Evolutionary conservation across 257 asterid genomes (phyloP), one percentile per base, ranked within the genome.

Genomic region (Catharanthus roseus): DNA sequence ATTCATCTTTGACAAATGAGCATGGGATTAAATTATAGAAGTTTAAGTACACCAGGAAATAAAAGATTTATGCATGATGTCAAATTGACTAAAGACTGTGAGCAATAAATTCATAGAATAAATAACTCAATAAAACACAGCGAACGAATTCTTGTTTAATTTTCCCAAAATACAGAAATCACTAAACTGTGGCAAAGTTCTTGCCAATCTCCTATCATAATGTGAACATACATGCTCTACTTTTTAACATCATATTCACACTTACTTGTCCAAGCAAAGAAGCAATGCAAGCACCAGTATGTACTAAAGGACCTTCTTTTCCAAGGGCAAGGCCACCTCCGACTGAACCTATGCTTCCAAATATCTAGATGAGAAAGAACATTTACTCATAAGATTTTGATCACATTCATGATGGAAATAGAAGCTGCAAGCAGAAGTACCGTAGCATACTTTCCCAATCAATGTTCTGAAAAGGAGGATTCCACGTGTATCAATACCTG

Each of bases 291-390:
- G 97, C 97, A 78, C 99, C 98, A 72, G 85, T 87, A 81, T 95
- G 99, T 74, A 95, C 99, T 83, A 95, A 97, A 3, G 98, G 99
- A 41, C 99, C 99, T 89, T 95, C 99, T 89, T 95, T 95, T 62
- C 97, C 99, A 77, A 95, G 93, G 79, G 97, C 99, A 67, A 95
- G 76, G 77, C 99, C 99, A 79, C 97, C 99, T 77, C 96, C 97
- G 65, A 95, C 99, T 28, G 99, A 91, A 73, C 99, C 99, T 77
- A 95, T 89, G 91, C 99, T 91, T 71, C 99, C 99, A 84, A 95
- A 88, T 77, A 95, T 87, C 99, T 95, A 75, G 55, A 55, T 51
- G 45, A 76, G 45, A 72, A 64, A 71, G 55, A 33, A 38, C 33
- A 49, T 47, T 72, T 74, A 18, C 57, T 36, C 69, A 13, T 26